Percentiles rank a stretch among this genome's conserved stretches.
These are phyloP conservation scores for Apiotrichum sp. DNA, from an alignment of 1,284 basidiomycete genomes.

Conservation along the genomic window DNA sequence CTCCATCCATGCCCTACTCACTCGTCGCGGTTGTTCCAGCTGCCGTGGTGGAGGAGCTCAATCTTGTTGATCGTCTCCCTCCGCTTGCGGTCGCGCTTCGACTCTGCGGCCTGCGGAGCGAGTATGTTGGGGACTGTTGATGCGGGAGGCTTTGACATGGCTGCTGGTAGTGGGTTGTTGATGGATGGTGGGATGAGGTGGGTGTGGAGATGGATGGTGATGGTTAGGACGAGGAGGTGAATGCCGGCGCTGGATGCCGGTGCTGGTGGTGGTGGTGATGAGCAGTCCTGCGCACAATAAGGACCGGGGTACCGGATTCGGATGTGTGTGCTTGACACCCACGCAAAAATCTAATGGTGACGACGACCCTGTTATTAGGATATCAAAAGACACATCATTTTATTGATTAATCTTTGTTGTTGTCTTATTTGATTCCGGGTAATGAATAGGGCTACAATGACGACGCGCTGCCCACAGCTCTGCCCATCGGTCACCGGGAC, in stretches of 20 bases:
- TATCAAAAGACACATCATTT: too few species aligned
- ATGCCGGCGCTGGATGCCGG: not conserved
- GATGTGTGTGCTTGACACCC: too few species aligned
- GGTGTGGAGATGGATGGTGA: not conserved
- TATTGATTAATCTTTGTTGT: too few species aligned
- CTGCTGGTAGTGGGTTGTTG: not conserved
- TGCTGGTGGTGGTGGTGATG: not conserved
- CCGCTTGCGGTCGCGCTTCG: conserved; percentile 51
- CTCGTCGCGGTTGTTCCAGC: conserved; percentile 48
- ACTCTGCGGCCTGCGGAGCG: conserved; percentile 38
- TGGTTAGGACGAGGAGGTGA: not conserved
- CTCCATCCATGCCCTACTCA: conserved; percentile 25
- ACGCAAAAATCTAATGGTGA: too few species aligned
- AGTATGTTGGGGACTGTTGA: conserved; percentile 26
- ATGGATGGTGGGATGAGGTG: not conserved
- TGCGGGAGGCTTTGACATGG: not conserved
- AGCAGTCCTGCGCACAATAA: too few species aligned
- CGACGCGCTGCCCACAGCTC: too few species aligned
- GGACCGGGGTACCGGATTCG: too few species aligned
- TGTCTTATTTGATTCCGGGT: too few species aligned
- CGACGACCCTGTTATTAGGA: too few species aligned
- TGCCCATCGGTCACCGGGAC: too few species aligned
- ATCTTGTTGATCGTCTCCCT: conserved; percentile 52
- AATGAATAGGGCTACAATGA: too few species aligned
- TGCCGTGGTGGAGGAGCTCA: conserved; percentile 49